Percentiles rank a stretch among this genome's conserved stretches.
Conservation (phyloP, 2,329 filamentous ascomycete genomes). For the Penicillium sp. region DNA sequence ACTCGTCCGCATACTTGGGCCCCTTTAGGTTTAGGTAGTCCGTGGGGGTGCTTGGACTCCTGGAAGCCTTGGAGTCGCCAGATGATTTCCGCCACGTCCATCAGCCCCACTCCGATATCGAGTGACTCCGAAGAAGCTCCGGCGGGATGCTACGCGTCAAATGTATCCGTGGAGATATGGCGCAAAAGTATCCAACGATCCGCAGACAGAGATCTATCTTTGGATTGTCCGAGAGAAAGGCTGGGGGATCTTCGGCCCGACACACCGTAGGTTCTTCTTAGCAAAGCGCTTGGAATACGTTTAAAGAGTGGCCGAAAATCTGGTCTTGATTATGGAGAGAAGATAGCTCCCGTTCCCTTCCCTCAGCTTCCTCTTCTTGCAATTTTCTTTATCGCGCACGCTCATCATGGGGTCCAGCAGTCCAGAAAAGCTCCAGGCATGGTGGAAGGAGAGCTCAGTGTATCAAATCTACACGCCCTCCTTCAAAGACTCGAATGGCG, state of each 20-base stretch:
- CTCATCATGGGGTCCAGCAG: neutral
- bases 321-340: neutral
- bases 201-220: neutral
- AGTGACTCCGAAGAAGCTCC: neutral
- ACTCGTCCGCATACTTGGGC: too few relatives aligned
- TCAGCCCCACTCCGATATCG: neutral
- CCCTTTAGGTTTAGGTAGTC: too few relatives aligned
- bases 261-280: neutral
- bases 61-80: neutral
- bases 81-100: neutral
- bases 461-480: slow-evolving; percentile 66
- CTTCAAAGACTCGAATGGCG: slow-evolving; percentile 39
- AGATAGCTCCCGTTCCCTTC: too few relatives aligned
- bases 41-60: too few relatives aligned
- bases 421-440: slow-evolving; percentile 27
- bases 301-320: neutral
- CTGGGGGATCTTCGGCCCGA: neutral
- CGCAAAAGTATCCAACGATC: neutral
- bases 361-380: neutral
- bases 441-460: slow-evolving; percentile 64
- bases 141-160: neutral
- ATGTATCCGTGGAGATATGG: neutral
- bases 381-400: neutral
- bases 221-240: neutral
- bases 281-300: neutral